These are phyloP conservation scores for Yamadazyma dushanensis DNA, from an alignment of 1,139 yeast species.

Conservation along the genomic window DNA sequence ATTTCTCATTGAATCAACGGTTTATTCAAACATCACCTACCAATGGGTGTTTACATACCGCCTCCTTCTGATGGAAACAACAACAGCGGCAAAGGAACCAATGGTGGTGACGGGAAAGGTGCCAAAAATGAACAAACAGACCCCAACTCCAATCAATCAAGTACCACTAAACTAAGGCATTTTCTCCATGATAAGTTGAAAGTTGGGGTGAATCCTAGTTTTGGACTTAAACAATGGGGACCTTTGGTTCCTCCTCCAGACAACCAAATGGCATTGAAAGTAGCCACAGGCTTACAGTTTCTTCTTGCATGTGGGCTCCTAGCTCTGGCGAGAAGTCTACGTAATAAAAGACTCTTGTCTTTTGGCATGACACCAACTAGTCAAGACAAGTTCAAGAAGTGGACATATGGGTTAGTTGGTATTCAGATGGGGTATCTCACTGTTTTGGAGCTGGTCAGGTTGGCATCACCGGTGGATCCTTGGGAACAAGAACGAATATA, in stretches of 20 bases:
- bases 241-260: conserved; percentile 68
- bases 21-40: too few relatives aligned
- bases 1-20: too few relatives aligned
- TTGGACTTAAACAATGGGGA: conserved; percentile 60
- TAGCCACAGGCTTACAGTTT: conserved; percentile 50
- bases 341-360: conserved; percentile 5
- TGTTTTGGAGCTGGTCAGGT: conserved; percentile 51
- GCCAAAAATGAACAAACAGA: neutral
- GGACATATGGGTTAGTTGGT: conserved; percentile 22
- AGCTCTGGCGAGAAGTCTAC: conserved; percentile 16
- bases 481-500: conserved; percentile 61
- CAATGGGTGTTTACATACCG: conserved; percentile 36
- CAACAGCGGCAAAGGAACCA: conserved; percentile 8
- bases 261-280: conserved; percentile 47
- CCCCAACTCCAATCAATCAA: neutral
- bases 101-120: neutral
- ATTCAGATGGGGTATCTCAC: conserved; percentile 29
- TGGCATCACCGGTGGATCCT: conserved; percentile 57
- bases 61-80: conserved; percentile 19
- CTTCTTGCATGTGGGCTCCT: conserved; percentile 24
- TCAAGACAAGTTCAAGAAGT: conserved; percentile 16
- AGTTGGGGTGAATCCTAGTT: conserved; percentile 42
- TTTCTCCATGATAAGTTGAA: conserved; percentile 5
- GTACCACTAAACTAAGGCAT: neutral
- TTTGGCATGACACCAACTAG: conserved; percentile 17